A percentile compares a stretch with the other conserved stretches of the same genome.
Conservation (phyloP, 768 basidiomycete genomes). For the Hygrophoropsis aurantiaca region DNA sequence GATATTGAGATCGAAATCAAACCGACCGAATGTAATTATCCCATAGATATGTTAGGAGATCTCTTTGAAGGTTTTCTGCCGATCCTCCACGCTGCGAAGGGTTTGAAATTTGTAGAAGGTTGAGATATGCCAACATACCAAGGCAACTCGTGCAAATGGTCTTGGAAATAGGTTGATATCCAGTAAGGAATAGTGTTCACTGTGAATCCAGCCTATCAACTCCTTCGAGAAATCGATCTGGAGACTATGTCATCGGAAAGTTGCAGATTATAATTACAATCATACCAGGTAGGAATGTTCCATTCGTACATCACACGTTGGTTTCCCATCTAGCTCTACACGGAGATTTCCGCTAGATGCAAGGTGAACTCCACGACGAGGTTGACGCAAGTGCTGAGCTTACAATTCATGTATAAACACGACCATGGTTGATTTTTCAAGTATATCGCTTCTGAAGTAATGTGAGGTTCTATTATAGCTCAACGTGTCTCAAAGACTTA, state of each 20-base stretch:
- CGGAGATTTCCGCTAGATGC: constrained; percentile 78
- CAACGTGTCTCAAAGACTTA: constrained; percentile 41
- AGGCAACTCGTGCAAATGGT: constrained; percentile 36
- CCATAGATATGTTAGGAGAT: constrained; percentile 85
- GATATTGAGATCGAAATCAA: not conserved
- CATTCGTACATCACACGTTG: constrained; percentile 69
- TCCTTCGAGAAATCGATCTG: constrained; percentile 86
- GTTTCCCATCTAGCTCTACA: constrained; percentile 73
- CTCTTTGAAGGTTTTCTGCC: constrained; percentile 46
- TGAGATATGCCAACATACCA: constrained; percentile 27
- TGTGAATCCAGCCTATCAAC: constrained; percentile 74
- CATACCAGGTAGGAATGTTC: constrained; percentile 85
- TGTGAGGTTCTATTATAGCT: constrained; percentile 4
- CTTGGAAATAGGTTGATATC: constrained; percentile 86
- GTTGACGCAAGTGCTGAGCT: constrained; percentile 24
- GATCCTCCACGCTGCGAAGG: constrained; percentile 38
- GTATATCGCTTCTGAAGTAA: constrained; percentile 64
- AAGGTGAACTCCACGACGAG: not conserved
- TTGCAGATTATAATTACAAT: constrained; percentile 1
- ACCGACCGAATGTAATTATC: constrained; percentile 92
- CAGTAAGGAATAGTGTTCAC: constrained; percentile 67
- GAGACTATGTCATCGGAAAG: constrained; percentile 4
- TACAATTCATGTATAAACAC: constrained; percentile 96
- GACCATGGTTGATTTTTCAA: constrained; percentile 74
- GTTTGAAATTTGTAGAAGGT: not conserved